Base-by-base conservation (phyloP, 1,284 basidiomycete species). In the Boletus semigastroideus region DNA sequence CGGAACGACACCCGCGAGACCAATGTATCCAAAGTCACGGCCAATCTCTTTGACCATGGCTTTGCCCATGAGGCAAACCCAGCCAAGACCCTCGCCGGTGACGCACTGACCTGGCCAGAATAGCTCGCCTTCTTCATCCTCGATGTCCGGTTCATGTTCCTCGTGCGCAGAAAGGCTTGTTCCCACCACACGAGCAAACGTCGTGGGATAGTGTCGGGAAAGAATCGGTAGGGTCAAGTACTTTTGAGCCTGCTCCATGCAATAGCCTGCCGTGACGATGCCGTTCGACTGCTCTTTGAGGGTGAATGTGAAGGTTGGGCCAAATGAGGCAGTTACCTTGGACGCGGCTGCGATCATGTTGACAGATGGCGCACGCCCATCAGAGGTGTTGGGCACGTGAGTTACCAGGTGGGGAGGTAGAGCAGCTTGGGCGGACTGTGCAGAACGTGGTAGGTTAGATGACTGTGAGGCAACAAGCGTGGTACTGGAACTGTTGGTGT, bases 1-100 rank as follows among this genome's bases (percentile, higher is more conserved):
- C n/a, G 78, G 83, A 41, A 90, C 78, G 17, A 83, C 79, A 16
- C 86, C 87, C 20, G 82, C 77, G 17, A 86, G 64, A 39, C 87
- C 85, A 49, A 72, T 73, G 71, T 90, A 90, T 14, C 84, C 86
- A 66, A 83, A 83, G 30, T 80, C 76, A 62, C 81, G 82, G 54
- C 87, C 86, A 60, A 87, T 86, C 64, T 90, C 87, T 59, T 78
- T 82, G 62, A 90, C 79, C 87, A 90, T 90, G 38, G 87, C 83
- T 64, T 84, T 86, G 57, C 86, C 87, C 79, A 90, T 82, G 38
- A 85, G 72, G 66, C 86, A 89, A 14, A 89, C 80, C 87, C 87
- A 90, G 16, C 83, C 87, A 28, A 90, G 73, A 45, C 87, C 87
- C 65, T 87, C 84, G 45, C 86, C 86, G 28, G 79, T 84, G 45